phyloP scores from a whole-genome alignment of 768 basidiomycete genomes.

The Scleroderma bovista region DNA sequence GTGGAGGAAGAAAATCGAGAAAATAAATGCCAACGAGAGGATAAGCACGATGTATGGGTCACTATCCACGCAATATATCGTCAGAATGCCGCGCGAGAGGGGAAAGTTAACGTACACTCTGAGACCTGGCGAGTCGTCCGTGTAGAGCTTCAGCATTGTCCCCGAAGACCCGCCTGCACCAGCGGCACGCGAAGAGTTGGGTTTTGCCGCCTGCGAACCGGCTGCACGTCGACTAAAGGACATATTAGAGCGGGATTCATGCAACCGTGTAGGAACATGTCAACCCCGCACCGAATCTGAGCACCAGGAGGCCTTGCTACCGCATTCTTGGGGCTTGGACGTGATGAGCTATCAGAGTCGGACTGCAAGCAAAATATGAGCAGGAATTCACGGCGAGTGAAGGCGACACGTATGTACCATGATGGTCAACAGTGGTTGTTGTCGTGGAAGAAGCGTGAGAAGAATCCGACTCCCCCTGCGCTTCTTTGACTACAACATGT shows the following conservation, averaged over 20 bases:
- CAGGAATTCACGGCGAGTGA: neutral
- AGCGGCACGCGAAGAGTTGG: constrained; percentile 85
- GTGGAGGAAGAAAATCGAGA: constrained; percentile 97
- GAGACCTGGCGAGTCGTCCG: constrained; percentile 94
- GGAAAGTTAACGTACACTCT: constrained; percentile 96
- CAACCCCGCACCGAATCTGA: constrained; percentile 77
- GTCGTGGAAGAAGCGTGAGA: constrained; percentile 17
- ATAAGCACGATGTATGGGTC: constrained; percentile 97
- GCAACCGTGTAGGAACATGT: too few species aligned
- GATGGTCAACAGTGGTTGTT: neutral
- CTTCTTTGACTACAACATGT: constrained; percentile 12
- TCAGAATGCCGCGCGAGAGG: too few species aligned
- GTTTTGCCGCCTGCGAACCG: constrained; percentile 57
- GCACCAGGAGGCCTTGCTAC: constrained; percentile 75
- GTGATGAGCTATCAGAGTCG: constrained; percentile 66
- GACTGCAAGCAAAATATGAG: constrained; percentile 44
- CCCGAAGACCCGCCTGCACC: constrained; percentile 95
- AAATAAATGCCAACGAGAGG: constrained; percentile 94
- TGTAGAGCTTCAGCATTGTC: constrained; percentile 99
- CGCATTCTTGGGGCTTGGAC: constrained; percentile 38
- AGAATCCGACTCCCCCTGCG: constrained; percentile 6
- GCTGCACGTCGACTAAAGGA: constrained; percentile 64
- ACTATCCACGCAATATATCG: constrained; percentile 46
- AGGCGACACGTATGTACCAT: constrained; percentile 31
- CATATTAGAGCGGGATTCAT: neutral